phyloP scores from a whole-genome alignment of 1,284 basidiomycete genomes.

The Bondarzewia mesenterica region DNA sequence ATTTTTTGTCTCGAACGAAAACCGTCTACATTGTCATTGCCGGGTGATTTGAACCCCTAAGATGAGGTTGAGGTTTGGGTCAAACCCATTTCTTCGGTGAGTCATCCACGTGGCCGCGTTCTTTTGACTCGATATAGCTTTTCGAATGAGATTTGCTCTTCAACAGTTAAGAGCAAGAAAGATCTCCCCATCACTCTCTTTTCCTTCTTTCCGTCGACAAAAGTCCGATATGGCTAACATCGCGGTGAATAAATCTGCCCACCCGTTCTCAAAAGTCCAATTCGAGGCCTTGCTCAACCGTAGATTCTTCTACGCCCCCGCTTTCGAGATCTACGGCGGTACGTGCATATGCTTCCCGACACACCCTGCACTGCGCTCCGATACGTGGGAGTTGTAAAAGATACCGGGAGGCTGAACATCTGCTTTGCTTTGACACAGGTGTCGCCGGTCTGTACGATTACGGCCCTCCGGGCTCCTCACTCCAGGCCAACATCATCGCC shows the following conservation, averaged over 20 bases:
- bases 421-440: conserved; percentile 44
- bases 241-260: conserved; percentile 67
- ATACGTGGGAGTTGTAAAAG: too few relatives aligned
- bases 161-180: neutral
- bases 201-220: conserved; percentile 2
- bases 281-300: conserved; percentile 86
- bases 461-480: conserved; percentile 88
- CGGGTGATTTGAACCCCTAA: too few relatives aligned
- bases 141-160: conserved; percentile 2
- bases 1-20: too few relatives aligned
- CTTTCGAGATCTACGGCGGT: conserved; percentile 99
- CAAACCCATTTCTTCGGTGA: too few relatives aligned
- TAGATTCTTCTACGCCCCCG: conserved; percentile 96
- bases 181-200: neutral
- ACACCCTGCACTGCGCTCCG: neutral
- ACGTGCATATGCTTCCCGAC: conserved; percentile 16
- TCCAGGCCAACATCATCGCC: conserved; percentile 95
- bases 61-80: too few relatives aligned
- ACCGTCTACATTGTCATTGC: too few relatives aligned
- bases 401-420: neutral
- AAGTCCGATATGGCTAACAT: conserved; percentile 17
- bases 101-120: neutral
- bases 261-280: conserved; percentile 83
- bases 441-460: conserved; percentile 96
- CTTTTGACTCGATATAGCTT: conserved; percentile 4